Evolutionary conservation across 192 early-diverging fungal species (phyloP), one percentile per base, ranked within the genome.

Genomic region (Hyaloraphidium curvatum): DNA sequence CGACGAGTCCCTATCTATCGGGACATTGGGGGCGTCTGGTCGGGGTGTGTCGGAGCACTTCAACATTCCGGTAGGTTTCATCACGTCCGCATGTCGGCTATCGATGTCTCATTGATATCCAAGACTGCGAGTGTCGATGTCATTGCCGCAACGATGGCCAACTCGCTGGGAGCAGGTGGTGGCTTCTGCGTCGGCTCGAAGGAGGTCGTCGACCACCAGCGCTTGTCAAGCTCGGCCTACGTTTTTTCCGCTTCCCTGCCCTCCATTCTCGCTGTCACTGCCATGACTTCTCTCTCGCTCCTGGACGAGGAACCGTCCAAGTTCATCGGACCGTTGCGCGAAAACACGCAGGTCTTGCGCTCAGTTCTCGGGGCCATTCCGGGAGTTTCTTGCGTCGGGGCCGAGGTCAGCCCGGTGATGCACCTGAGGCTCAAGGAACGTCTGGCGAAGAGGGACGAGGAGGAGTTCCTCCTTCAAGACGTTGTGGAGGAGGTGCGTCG

Each of bases 161-260:
- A 81, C 56, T 66, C 84, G 0, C 63, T 97, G 9, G 77, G 79
- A 21, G 73, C 86, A 2, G 71, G 86, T 2, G 93, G 93, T 59
- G 93, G 93, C 3, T 97, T 94, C 73, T 91, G 87, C 67, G 81
- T 81, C 41, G 90, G 86, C 14, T 71, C 75, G 53, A 76, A 75
- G 59, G 87, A 89, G 52, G 78, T 93, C 50, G 69, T 88, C 14
- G 89, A 93, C 60, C 87, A 97, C 65, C 79, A 93, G 67, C 76
- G 87, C 29, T 78, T 97, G 26, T 87, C 88, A 9, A 89, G 89
- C 2, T 67, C 71, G 30, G 84, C 84, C 1, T 97, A 94, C 67
- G 82, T 80, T 55, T 97, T 84, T 66, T 94, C 91, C 29, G 93
- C 93, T 0, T 85, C 91, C 11, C 76, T 97, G 31, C 93, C 93